Conservation (phyloP, 129 eudicot genomes). For the Saussurea involucrata region DNA sequence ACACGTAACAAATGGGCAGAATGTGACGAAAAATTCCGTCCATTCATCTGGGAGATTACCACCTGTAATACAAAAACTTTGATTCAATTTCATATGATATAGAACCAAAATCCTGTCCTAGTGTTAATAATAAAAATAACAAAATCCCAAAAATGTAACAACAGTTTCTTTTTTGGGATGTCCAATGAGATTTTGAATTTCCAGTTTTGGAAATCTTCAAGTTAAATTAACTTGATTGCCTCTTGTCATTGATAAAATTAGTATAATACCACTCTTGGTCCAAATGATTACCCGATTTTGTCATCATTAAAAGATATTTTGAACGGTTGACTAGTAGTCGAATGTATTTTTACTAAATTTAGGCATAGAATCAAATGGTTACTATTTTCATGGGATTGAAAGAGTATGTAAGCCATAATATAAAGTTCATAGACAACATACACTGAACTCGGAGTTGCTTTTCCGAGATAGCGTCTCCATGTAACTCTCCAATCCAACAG, state of each 20-base stretch:
- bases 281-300: slow-evolving; percentile 7
- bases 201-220: neutral
- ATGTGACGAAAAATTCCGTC: slow-evolving; percentile 83
- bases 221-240: neutral
- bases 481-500: slow-evolving; percentile 65
- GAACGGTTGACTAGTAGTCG: neutral
- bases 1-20: slow-evolving; percentile 76
- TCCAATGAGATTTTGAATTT: neutral
- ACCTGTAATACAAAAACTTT: slow-evolving; percentile 49
- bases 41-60: slow-evolving; percentile 91
- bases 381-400: neutral
- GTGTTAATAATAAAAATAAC: neutral
- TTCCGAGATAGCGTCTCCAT: slow-evolving; percentile 69
- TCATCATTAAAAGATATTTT: slow-evolving; percentile 7
- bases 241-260: neutral
- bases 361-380: neutral
- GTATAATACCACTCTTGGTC: neutral
- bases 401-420: neutral
- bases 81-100: neutral
- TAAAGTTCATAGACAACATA: slow-evolving; percentile 27
- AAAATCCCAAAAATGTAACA: neutral
- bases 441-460: slow-evolving; percentile 73
- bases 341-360: neutral
- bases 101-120: neutral
- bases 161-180: neutral